These are phyloP conservation scores for Chaetomium globosum DNA, from an alignment of 2,329 filamentous ascomycete species.

Conservation along the genomic window DNA sequence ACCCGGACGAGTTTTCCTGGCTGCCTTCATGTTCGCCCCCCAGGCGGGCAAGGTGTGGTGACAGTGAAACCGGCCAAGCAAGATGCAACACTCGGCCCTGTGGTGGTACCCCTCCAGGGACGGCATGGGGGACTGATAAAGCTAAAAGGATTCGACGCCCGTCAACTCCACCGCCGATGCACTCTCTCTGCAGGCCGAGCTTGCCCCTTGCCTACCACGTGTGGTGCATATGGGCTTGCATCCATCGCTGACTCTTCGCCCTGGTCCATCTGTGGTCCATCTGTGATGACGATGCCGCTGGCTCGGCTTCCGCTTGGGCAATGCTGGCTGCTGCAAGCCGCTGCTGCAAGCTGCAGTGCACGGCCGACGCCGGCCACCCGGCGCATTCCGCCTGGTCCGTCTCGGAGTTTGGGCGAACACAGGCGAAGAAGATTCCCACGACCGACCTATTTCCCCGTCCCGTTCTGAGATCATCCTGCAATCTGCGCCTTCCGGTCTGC, in stretches of 20 bases:
- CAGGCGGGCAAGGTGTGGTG: no score
- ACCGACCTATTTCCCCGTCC: background rate
- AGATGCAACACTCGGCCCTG: background rate
- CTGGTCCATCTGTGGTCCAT: background rate
- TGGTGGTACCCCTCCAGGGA: background rate
- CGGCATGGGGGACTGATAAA: background rate
- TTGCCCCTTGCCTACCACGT: slow-evolving; percentile 19
- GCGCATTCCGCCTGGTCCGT: slow-evolving; percentile 4
- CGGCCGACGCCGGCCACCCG: slow-evolving; percentile 16
- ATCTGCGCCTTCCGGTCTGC: background rate
- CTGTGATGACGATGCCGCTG: background rate
- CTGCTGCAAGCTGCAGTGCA: background rate
- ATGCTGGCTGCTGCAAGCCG: background rate
- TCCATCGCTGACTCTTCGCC: slow-evolving; percentile 17
- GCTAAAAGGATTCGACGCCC: background rate
- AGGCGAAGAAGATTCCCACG: no score
- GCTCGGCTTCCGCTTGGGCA: background rate
- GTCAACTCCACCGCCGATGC: slow-evolving; percentile 8
- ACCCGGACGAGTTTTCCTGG: background rate
- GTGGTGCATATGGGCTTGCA: slow-evolving; percentile 12
- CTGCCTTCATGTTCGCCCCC: no score
- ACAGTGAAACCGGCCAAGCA: background rate
- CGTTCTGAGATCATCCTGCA: background rate
- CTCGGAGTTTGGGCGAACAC: background rate
- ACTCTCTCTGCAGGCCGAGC: slow-evolving; percentile 9